Base-by-base conservation (phyloP, 768 basidiomycete genomes). In the Auriscalpium vulgare region DNA sequence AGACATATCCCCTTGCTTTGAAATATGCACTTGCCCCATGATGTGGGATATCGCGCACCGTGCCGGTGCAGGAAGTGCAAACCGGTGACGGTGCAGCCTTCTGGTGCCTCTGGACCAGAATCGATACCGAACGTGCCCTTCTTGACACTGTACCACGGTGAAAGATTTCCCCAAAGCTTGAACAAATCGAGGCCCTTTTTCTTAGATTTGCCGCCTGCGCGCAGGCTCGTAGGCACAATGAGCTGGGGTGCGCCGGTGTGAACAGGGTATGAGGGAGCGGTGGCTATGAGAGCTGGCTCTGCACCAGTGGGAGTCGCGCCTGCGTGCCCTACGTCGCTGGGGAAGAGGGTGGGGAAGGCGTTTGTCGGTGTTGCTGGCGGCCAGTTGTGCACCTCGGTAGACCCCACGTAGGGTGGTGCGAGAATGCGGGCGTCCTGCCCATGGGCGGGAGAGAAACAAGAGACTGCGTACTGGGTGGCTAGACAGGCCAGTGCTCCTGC, bases 51-150 rank as follows among this genome's bases (percentile, higher is more conserved):
- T 35, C 87, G 75, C 1, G 90, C 89, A 19, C 91, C 91, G 66
- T 93, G 91, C 35, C 91, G 76, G 67, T 92, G 90, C 65, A 93
- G 68, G 57, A 92, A 71, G 68, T 92, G 88, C 59, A 92, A 68
- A 2, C 85, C 89, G 37, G 84, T 88, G 38, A 92, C 69, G 10
- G 75, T 72, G 65, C 91, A 93, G 5, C 76, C 81, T 23, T 83
- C 75, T 5, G 91, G 91, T 1, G 82, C 75, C 38, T 82, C 84
- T 0, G 88, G 83, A 6, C 77, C 76, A 0, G 88, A 85, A 61
- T 91, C 79, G 10, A 91, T 59, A 0, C 91, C 90, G 69, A 91
- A 93, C 1, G 79, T 72, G 11, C 75, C 78, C 45, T 72, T 74
- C 16, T 75, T 74, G 17, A 89, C 83, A 60, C 85, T 88, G 67